Evolutionary conservation across 495 filamentous ascomycete species (phyloP), one percentile per base, ranked within the genome.

Genomic region (Penicillium samsonianum): DNA sequence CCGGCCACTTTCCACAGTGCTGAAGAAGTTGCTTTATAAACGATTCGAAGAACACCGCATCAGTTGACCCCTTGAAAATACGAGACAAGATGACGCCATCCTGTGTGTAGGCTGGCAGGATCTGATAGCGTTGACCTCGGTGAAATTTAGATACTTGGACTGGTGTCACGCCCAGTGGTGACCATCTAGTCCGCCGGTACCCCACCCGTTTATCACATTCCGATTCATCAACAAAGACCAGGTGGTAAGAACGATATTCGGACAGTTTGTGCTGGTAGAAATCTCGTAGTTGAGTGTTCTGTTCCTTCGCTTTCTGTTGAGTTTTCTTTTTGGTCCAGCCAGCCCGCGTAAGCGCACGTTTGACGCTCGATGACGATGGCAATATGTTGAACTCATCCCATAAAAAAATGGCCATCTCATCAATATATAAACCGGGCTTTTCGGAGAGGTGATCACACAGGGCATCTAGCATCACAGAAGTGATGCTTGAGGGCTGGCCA

Each of bases 31-130:
- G 30, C 10, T 10, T n/a, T 10, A 35, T 14, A 11, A 50, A 50
- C n/a, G 37, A n/a, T 30, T 50, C 31, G 25, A 26, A 26, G 19
- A 50, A 50, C 5, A 37, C n/a, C 6, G 30, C 31, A 38, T 50
- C 65, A 20, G 60, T 74, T 12, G 62, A 62, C 45, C 73, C 70
- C 44, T 65, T 44, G 44, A 69, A 77, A 1, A 74, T 56, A 20
- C 50, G 57, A 16, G 55, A 59, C 14, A 67, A 26, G 41, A 62
- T 43, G 25, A 50, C 16, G 7, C 48, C 31, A 22, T 50, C 48
- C 12, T 35, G 31, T 5, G 28, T 6, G 8, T 50, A 50, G 6
- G 47, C 30, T 7, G 48, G 28, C 3, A 50, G 48, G 1, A 50
- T 50, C n/a, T 22, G 48, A 5, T 19, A 50, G 14, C 28, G 31